Base-by-base conservation (phyloP, 208 protist species). In the Trypanosoma theileri region DNA sequence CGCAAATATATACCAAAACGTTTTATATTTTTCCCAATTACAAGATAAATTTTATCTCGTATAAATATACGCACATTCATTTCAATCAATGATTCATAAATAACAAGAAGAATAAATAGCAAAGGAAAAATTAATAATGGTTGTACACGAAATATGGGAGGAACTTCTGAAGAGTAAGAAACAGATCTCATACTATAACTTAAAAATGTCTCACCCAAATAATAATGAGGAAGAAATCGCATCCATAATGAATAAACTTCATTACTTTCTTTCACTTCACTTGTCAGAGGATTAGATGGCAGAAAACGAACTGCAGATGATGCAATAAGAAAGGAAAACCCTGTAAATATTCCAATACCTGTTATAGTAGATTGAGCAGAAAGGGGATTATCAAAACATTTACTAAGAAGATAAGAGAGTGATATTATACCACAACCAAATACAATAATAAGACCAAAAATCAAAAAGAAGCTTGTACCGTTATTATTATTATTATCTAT, bases 331-430 rank as follows among this genome's bases (percentile, higher is more conserved):
- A 78, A 59, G 19, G 54, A 59, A 64, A 66, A 72, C n/a, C 60
- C 66, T 19, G 51, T 54, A 17, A 73, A 66, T 28, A 78, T 59
- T 17, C 14, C 45, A 48, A 74, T 21, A 28, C 13, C 8, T 16
- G 62, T 78, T 8, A 60, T 45, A 54, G 60, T 44, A 44, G 14
- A 51, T 55, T 80, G 74, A n/a, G 74, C 74, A 28, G 41, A 13
- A 31, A 57, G 41, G 24, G 21, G 51, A 24, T 61, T 62, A 21
- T 70, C 26, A 52, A 80, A 80, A 16, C 1, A 71, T 11, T 41
- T 51, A 26, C 59, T 66, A 12, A 79, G 19, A 21, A 71, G 4
- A 41, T 80, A 80, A 21, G 68, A 68, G 1, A 75, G 26, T 22
- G 62, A 62, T 21, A 77, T 72, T 6, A 21, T 55, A 19, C 24